A percentile compares a stretch with the other conserved stretches of the same genome.
These are phyloP conservation scores for Mrakia hoshinonis DNA, from an alignment of 768 basidiomycete genomes.

Conservation along the genomic window DNA sequence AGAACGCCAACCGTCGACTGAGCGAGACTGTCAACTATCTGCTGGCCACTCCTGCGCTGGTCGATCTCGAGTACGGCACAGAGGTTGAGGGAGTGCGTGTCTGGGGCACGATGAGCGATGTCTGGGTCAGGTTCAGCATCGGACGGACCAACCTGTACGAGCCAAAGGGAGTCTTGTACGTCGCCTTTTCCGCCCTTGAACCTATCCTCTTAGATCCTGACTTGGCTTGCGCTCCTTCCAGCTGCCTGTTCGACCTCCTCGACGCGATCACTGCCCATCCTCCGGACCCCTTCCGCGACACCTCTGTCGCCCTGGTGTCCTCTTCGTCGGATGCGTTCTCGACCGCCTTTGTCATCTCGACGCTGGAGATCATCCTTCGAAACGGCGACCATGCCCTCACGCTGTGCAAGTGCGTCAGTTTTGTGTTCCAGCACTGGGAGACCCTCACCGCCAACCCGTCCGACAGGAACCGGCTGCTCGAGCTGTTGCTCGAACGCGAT, in stretches of 20 bases:
- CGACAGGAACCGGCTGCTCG: constrained; percentile 42
- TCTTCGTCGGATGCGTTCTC: constrained; percentile 38
- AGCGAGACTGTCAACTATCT: constrained; percentile 43
- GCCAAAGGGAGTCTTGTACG: constrained; percentile 43
- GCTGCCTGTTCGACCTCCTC: constrained; percentile 42
- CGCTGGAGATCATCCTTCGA: constrained; percentile 41
- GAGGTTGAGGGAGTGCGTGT: constrained; percentile 35
- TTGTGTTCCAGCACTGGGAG: constrained; percentile 45
- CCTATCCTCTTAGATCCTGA: neutral
- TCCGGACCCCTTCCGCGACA: constrained; percentile 30
- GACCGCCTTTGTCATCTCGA: constrained; percentile 41
- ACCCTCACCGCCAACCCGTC: constrained; percentile 37
- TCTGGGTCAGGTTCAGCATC: constrained; percentile 42
- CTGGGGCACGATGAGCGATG: constrained; percentile 42
- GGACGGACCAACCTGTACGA: constrained; percentile 44
- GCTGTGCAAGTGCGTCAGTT: constrained; percentile 43
- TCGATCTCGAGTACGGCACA: constrained; percentile 31
- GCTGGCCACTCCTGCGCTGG: constrained; percentile 34
- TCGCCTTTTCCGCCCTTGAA: neutral
- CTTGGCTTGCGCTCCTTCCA: neutral
- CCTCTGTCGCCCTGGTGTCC: constrained; percentile 28
- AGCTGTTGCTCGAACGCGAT: constrained; percentile 41
- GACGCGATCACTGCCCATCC: constrained; percentile 43
- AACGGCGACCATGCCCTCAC: constrained; percentile 45
- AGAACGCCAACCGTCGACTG: constrained; percentile 45